Conservation (phyloP, 257 asterid species). For the Plantago elongata region DNA sequence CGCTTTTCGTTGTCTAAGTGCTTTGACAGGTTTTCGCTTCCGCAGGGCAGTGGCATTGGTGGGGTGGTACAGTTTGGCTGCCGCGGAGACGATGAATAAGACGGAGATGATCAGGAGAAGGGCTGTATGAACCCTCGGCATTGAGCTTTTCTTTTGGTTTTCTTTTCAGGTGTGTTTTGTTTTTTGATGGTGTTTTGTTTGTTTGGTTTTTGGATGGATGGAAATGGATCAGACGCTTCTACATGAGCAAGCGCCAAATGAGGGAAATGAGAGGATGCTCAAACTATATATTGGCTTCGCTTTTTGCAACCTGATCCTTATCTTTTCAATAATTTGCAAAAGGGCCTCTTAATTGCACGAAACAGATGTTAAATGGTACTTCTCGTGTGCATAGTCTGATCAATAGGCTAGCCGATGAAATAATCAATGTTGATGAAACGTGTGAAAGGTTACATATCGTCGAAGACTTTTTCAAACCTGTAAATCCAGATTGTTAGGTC, state of each 20-base stretch:
- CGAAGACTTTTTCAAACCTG: too few relatives aligned
- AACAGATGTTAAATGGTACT: too few relatives aligned
- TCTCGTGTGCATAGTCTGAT: too few relatives aligned
- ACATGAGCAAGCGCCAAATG: conserved; percentile 19
- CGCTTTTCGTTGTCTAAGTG: background rate
- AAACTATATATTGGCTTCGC: background rate
- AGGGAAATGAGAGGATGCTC: background rate
- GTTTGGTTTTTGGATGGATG: background rate
- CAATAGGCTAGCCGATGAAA: too few relatives aligned
- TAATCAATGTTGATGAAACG: too few relatives aligned
- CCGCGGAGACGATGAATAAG: conserved; percentile 10
- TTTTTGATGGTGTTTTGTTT: too few relatives aligned
- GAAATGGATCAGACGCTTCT: conserved; percentile 9
- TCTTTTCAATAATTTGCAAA: background rate
- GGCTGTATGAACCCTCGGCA: conserved; percentile 14
- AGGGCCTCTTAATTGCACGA: too few relatives aligned
- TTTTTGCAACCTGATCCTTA: background rate
- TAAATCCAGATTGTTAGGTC: too few relatives aligned
- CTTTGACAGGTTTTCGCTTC: conserved; percentile 16
- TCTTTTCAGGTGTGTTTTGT: too few relatives aligned
- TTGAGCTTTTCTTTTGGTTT: background rate
- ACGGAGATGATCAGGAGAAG: conserved; percentile 21
- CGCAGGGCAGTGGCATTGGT: conserved; percentile 10
- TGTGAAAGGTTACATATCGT: too few relatives aligned
- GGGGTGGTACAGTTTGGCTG: conserved; percentile 23